These are phyloP conservation scores for Myxozyma geophila DNA, from an alignment of 805 yeast genomes.

Conservation along the genomic window DNA sequence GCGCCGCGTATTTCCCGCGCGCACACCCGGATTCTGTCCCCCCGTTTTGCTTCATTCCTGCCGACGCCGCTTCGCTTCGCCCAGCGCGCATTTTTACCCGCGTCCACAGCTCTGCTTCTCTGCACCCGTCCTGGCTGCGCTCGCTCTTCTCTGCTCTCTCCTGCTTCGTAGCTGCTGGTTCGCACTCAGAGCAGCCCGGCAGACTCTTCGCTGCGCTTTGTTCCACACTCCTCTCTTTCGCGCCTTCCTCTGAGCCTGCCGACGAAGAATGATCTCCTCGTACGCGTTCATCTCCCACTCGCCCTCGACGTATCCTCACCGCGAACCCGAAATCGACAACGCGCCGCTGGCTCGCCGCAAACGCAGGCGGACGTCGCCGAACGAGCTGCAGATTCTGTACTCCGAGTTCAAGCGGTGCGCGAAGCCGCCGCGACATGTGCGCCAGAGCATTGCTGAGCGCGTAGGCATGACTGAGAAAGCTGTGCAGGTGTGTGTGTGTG, in stretches of 20 bases:
- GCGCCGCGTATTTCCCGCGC: neutral
- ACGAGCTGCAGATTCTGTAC: slow-evolving; percentile 80
- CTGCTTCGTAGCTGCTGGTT: too few species aligned
- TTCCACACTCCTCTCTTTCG: too few species aligned
- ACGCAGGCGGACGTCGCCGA: slow-evolving; percentile 91
- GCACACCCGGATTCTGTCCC: neutral
- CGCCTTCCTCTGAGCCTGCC: neutral
- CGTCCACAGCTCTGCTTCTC: neutral
- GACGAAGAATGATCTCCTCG: slow-evolving; percentile 13
- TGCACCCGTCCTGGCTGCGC: neutral
- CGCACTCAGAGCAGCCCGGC: too few species aligned
- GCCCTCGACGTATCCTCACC: slow-evolving; percentile 81
- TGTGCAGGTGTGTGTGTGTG: slow-evolving; percentile 58
- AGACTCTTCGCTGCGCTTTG: too few species aligned
- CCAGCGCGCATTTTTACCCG: neutral
- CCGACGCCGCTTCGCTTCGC: neutral
- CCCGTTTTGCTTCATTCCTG: slow-evolving; percentile 1
- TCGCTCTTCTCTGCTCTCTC: too few species aligned
- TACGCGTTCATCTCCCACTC: slow-evolving; percentile 91
- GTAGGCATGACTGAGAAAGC: slow-evolving; percentile 97
- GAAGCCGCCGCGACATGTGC: slow-evolving; percentile 78
- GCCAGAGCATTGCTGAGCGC: slow-evolving; percentile 75
- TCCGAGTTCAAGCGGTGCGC: slow-evolving; percentile 74
- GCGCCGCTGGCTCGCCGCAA: slow-evolving; percentile 93
- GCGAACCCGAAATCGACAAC: slow-evolving; percentile 84